These are phyloP conservation scores for Cajanus cajan DNA, from an alignment of 306 rosid species.

Conservation along the genomic window DNA sequence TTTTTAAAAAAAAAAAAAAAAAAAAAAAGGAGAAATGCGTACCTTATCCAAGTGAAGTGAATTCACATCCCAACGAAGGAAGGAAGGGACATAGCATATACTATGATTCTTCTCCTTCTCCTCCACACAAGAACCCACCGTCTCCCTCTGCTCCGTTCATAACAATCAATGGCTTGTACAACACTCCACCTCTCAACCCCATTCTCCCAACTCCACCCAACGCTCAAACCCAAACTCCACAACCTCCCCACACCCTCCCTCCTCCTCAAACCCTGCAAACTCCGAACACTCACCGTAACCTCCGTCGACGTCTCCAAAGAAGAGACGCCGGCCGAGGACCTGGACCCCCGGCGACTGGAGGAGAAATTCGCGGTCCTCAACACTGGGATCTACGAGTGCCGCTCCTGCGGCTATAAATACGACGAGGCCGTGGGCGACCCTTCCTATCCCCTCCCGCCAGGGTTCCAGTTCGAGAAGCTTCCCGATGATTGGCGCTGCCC, in stretches of 20 bases:
- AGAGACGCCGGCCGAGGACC: conserved; percentile 47
- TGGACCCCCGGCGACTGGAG: conserved; percentile 68
- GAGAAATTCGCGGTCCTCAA: conserved; percentile 92
- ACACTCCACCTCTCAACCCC: conserved; percentile 57
- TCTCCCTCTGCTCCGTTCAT: not conserved
- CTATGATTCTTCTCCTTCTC: conserved; percentile 54
- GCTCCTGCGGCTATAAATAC: conserved; percentile 88
- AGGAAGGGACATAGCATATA: conserved; percentile 49
- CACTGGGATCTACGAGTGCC: conserved; percentile 88
- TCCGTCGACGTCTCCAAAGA: conserved; percentile 82
- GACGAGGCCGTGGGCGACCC: conserved; percentile 88
- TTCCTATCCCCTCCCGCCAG: conserved; percentile 82
- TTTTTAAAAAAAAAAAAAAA: not conserved
- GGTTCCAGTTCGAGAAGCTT: conserved; percentile 68
- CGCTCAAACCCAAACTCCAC: conserved; percentile 38
- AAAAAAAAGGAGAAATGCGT: not conserved
- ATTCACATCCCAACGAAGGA: not conserved
- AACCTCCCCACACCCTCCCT: not conserved
- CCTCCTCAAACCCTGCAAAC: conserved; percentile 29
- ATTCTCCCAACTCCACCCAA: not conserved
- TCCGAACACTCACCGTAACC: conserved; percentile 31
- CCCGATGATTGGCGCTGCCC: conserved; percentile 97
- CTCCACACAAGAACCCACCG: conserved; percentile 41
- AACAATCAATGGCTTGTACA: conserved; percentile 58
- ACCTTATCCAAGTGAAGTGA: conserved; percentile 66